Base-by-base conservation (phyloP, 345 rosid genomes). In the Populus simonii region DNA sequence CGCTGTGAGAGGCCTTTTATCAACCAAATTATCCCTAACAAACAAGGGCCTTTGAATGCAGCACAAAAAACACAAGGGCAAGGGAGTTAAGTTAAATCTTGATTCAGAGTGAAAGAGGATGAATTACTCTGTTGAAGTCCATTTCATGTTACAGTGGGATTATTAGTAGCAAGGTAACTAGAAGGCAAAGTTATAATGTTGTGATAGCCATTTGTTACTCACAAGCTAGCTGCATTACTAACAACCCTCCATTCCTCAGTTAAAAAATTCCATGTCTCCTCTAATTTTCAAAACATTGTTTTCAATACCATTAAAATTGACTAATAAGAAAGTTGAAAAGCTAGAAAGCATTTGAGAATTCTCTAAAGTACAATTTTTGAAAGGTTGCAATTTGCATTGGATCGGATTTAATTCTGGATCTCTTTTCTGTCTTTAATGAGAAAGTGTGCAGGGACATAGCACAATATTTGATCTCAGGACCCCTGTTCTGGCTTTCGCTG, bases 1-100 rank as follows among this genome's bases (percentile, higher is more conserved):
- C 88, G 80, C 43, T 81, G 84, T 38, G 98, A 93, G 87, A 89
- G 86, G 45, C 68, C 82, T 78, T 90, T 93, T 67, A 92, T 92
- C 89, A 82, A 80, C 70, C 89, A 80, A 83, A 84, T 93, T 77
- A 80, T 92, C 82, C 7, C 23, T 63, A 69, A 69, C 67, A 35
- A 63, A 59, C 63, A 45, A 35, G 38, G 20, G 65, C 18, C 25
- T 66, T 29, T 61, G 38, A 23, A 47, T 57, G 77, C 77, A 67
- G 77, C 41, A 31, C 55, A 13, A n/a, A 73, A 22, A 57, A 23
- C 41, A 15, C 23, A 57, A 78, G 36, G 69, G 69, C 9, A 17
- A 36, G 57, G 71, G 69, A 29, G 16, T n/a, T n/a, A 1, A 38
- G 41, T 55, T 51, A 39, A 66, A 53, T 72, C 22, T 51, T 27